A percentile compares a stretch with the other conserved stretches of the same genome.
Evolutionary conservation across 768 basidiomycete genomes (phyloP).

Genomic region (Pleurotus platypus): DNA sequence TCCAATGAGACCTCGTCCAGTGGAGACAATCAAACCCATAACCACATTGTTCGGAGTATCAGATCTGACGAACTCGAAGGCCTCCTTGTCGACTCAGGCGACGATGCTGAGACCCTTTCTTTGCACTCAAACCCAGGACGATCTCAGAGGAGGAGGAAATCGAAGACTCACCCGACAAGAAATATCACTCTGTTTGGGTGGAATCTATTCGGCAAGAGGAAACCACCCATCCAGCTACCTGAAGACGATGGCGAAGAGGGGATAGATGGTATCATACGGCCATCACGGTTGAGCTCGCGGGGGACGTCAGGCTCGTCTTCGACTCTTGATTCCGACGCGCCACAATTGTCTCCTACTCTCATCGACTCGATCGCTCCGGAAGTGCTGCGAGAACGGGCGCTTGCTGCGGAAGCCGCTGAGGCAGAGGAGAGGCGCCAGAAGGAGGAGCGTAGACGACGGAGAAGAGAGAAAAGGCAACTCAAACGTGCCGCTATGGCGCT

Average conservation of each 20-base stretch:
- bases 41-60: conserved; percentile 30
- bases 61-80: conserved; percentile 36
- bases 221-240: conserved; percentile 53
- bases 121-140: conserved; percentile 59
- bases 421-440: conserved; percentile 37
- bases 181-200: conserved; percentile 62
- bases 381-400: conserved; percentile 22
- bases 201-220: conserved; percentile 56
- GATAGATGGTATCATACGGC: conserved; percentile 19
- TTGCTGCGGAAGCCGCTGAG: conserved; percentile 28
- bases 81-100: conserved; percentile 36
- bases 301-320: conserved; percentile 16
- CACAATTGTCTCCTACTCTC: conserved; percentile 54
- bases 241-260: conserved; percentile 48
- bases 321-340: conserved; percentile 70
- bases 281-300: not conserved
- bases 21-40: conserved; percentile 25
- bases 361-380: conserved; percentile 51
- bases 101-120: conserved; percentile 61
- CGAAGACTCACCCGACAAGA: conserved; percentile 27
- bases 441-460: conserved; percentile 43
- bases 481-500: conserved; percentile 36
- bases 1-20: conserved; percentile 14
- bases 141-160: conserved; percentile 20
- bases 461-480: conserved; percentile 42